Conservation (phyloP, 1,284 basidiomycete species). For the Hypsizygus ulmarius region DNA sequence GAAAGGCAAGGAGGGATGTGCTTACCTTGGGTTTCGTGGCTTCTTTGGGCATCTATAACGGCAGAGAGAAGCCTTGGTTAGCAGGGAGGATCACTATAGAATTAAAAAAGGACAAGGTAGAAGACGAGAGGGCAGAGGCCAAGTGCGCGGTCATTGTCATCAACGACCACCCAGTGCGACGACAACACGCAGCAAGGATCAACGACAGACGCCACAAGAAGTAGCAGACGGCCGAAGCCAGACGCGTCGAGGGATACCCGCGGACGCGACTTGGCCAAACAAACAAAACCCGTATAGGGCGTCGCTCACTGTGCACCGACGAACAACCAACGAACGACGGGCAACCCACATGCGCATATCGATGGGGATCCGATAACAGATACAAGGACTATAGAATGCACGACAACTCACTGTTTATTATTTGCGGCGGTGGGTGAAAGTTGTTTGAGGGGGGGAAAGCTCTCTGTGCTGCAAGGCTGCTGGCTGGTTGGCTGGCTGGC, state of each 20-base stretch:
- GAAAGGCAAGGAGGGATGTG: constrained; percentile 19
- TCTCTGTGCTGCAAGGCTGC: constrained; percentile 6
- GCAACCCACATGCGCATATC: neutral
- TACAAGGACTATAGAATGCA: neutral
- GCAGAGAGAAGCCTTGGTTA: neutral
- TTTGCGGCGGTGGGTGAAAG: too few relatives aligned
- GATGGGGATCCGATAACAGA: neutral
- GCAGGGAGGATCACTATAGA: neutral
- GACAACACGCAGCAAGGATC: neutral
- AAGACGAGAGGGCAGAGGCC: neutral
- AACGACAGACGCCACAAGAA: neutral
- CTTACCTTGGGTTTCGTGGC: constrained; percentile 71
- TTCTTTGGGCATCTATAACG: constrained; percentile 78
- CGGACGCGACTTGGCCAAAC: constrained; percentile 18
- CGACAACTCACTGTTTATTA: neutral
- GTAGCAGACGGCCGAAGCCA: neutral
- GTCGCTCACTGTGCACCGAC: constrained; percentile 1
- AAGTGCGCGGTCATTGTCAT: neutral
- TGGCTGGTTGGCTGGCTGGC: constrained; percentile 1
- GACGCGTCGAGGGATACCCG: constrained; percentile 14
- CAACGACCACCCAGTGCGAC: too few relatives aligned
- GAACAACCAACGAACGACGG: neutral
- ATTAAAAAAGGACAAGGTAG: neutral
- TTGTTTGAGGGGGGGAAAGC: constrained; percentile 5
- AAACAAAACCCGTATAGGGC: constrained; percentile 14